Percentiles rank a stretch among this genome's conserved stretches.
These are phyloP conservation scores for Colletotrichum sublineola DNA, from an alignment of 2,329 filamentous ascomycete genomes.

Conservation along the genomic window DNA sequence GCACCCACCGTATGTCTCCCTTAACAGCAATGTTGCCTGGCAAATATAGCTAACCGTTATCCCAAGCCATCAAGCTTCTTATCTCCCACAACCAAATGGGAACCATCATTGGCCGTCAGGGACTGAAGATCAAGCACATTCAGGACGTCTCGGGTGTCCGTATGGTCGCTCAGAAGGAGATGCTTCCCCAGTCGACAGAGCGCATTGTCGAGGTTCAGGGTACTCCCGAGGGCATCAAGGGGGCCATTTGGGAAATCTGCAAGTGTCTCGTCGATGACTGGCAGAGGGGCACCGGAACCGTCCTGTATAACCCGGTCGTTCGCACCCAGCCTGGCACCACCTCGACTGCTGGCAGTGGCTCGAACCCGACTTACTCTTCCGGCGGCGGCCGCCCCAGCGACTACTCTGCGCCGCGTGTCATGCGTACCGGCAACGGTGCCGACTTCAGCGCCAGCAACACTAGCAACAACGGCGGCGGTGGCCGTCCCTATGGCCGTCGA, in stretches of 20 bases:
- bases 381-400: constrained; percentile 62
- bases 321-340: constrained; percentile 80
- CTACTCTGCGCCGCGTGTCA: constrained; percentile 78
- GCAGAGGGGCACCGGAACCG: constrained; percentile 96
- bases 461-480: constrained; percentile 60
- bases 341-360: constrained; percentile 43
- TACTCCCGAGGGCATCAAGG: constrained; percentile 93
- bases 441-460: constrained; percentile 76
- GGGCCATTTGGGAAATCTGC: constrained; percentile 98
- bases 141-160: constrained; percentile 96
- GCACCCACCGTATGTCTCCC: constrained; percentile 87
- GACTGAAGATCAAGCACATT: constrained; percentile 99
- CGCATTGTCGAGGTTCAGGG: constrained; percentile 97
- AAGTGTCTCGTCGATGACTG: constrained; percentile 98
- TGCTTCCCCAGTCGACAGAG: constrained; percentile 98
- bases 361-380: constrained; percentile 54
- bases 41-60: constrained; percentile 43
- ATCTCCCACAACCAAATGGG: constrained; percentile 99
- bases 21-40: not conserved
- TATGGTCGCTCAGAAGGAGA: constrained; percentile 99
- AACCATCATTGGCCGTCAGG: constrained; percentile 96
- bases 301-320: constrained; percentile 96
- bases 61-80: constrained; percentile 90
- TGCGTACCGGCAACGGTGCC: constrained; percentile 95
- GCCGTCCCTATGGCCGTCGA: constrained; percentile 79